Percentiles rank a stretch among this genome's conserved stretches.
phyloP scores from a whole-genome alignment of 129 eudicot species.

The Mikania micrantha region DNA sequence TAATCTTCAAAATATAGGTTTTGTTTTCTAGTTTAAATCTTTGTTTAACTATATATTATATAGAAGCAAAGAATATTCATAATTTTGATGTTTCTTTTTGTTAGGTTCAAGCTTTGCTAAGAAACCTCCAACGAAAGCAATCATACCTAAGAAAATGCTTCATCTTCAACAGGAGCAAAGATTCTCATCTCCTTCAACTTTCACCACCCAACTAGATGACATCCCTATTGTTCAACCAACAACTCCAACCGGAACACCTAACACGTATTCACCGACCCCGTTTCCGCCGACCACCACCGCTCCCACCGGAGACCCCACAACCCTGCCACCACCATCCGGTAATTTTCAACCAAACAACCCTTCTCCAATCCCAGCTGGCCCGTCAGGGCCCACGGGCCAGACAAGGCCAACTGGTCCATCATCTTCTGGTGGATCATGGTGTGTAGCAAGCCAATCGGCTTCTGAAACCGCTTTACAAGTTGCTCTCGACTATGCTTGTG shows the following conservation, averaged over 20 bases:
- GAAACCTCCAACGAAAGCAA: constrained; percentile 37
- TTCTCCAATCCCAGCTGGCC: constrained; percentile 32
- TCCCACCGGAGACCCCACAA: constrained; percentile 49
- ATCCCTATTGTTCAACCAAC: constrained; percentile 79
- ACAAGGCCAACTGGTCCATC: constrained; percentile 31
- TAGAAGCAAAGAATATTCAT: constrained; percentile 24
- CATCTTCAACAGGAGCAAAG: constrained; percentile 28
- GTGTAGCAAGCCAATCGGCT: constrained; percentile 74
- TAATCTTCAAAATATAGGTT: background rate
- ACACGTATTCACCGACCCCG: constrained; percentile 24
- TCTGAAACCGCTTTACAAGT: constrained; percentile 82
- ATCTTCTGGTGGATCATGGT: constrained; percentile 70
- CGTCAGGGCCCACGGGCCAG: constrained; percentile 23
- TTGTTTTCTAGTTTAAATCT: background rate
- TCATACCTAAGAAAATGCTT: constrained; percentile 21
- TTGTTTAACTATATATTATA: background rate
- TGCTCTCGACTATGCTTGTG: constrained; percentile 93
- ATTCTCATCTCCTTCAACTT: constrained; percentile 22
- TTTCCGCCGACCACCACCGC: constrained; percentile 43
- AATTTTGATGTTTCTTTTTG: constrained; percentile 11
- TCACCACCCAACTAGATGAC: constrained; percentile 40
- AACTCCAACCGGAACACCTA: constrained; percentile 42
- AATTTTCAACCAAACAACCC: constrained; percentile 30
- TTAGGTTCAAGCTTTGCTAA: constrained; percentile 52
- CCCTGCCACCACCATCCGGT: constrained; percentile 41